Percentiles rank a stretch among this genome's conserved stretches.
Evolutionary conservation across 768 basidiomycete genomes (phyloP).

Genomic region (Albatrellus ellisii): DNA sequence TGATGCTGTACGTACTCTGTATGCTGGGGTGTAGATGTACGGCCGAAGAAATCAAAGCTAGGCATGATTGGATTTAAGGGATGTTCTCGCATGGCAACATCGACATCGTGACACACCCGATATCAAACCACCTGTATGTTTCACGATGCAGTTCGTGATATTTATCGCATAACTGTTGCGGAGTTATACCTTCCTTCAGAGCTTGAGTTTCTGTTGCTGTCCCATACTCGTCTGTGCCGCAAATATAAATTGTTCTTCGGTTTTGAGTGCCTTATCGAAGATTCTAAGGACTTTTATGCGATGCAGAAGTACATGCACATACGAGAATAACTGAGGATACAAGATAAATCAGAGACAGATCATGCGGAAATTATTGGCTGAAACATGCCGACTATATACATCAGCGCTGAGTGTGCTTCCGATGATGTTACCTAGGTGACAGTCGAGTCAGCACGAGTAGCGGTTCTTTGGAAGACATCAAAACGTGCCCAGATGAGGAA

Average conservation of each 20-base stretch:
- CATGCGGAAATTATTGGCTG: background rate
- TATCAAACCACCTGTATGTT: constrained; percentile 97
- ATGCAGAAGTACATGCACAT: constrained; percentile 16
- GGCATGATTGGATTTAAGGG: background rate
- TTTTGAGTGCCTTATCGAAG: constrained; percentile 51
- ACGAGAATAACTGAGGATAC: constrained; percentile 31
- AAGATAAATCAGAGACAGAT: constrained; percentile 1
- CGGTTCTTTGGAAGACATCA: constrained; percentile 6
- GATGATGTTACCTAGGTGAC: constrained; percentile 63
- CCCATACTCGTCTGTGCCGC: constrained; percentile 99
- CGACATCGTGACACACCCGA: constrained; percentile 41
- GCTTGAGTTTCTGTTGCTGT: constrained; percentile 99
- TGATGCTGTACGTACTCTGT: constrained; percentile 48
- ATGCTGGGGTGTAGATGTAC: constrained; percentile 84
- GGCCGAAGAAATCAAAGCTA: constrained; percentile 92
- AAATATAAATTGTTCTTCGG: constrained; percentile 83
- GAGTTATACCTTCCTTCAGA: constrained; percentile 71
- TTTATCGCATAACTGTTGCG: constrained; percentile 77
- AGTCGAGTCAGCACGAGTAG: constrained; percentile 2
- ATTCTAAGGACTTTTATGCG: constrained; percentile 2
- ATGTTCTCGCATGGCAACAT: background rate
- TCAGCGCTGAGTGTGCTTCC: constrained; percentile 96
- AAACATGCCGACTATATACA: constrained; percentile 79
- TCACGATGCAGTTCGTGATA: constrained; percentile 82
- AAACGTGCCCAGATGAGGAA: constrained; percentile 78